phyloP scores from a whole-genome alignment of 2,329 filamentous ascomycete genomes.

The Aureobasidium sp. region DNA sequence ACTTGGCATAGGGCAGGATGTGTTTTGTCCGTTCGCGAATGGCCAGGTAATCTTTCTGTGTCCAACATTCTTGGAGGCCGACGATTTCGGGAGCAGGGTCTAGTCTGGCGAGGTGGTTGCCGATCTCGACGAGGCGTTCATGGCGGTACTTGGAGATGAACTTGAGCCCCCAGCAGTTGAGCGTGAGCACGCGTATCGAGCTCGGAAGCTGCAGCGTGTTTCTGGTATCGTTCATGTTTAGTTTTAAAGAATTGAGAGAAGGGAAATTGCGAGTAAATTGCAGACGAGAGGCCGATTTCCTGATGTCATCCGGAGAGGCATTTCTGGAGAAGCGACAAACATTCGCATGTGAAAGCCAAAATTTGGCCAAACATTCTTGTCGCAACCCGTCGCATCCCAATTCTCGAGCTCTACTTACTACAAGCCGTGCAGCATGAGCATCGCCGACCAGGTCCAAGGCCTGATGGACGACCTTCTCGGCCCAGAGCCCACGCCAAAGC shows the following conservation, averaged over 20 bases:
- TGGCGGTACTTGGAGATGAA: conserved; percentile 70
- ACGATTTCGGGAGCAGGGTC: conserved; percentile 72
- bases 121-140: conserved; percentile 76
- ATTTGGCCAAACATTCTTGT: background rate
- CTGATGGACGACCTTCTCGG: background rate
- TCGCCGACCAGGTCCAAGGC: conserved; percentile 11
- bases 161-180: conserved; percentile 97
- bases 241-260: background rate
- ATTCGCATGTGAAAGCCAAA: conserved; percentile 14
- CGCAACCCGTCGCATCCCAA: background rate
- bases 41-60: conserved; percentile 69
- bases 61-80: conserved; percentile 93
- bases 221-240: background rate
- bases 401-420: background rate
- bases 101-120: conserved; percentile 62
- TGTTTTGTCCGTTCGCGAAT: conserved; percentile 66
- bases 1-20: conserved; percentile 82
- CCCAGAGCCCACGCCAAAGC: conserved; percentile 14
- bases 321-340: background rate
- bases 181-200: conserved; percentile 67
- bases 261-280: background rate
- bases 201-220: conserved; percentile 30
- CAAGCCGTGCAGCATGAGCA: conserved; percentile 9
- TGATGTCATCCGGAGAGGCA: conserved; percentile 3
- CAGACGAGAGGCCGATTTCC: background rate